Base-by-base conservation (phyloP, 768 basidiomycete genomes). In the Gloeopeniophorella convolvens region DNA sequence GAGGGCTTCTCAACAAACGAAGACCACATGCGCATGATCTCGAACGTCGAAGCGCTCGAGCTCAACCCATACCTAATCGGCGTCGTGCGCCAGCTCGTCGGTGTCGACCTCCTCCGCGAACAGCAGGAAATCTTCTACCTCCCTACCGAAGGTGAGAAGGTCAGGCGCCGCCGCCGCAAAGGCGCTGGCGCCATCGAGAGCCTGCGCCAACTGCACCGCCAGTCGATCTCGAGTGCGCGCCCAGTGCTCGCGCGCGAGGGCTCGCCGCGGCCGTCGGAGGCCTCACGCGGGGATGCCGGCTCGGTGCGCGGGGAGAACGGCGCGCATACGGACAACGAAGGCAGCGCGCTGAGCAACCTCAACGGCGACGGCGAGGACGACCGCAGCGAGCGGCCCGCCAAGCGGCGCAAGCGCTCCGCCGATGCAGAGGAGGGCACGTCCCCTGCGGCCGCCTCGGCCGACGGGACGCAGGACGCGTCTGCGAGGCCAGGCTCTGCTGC, bases 121-220 rank as follows among this genome's bases (percentile, higher is more conserved):
- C 72, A 78, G 34, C 72, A 76, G 39, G 83, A 84, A 55, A 72
- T 85, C 3, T 83, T 72, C 59, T 86, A 83, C 59, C 62, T 84
- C 10, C 80, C 80, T 0, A 65, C 68, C 8, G 78, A 73, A 16
- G 78, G 79, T 56, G 70, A 72, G 30, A 56, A 55, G 5, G 48
- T 39, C 24, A 56, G 47, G 45, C 52, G 63, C 50, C 47, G 39
- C 12, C 45, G 34, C 26, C 49, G 32, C 31, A 54, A 42, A 49
- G 39, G 27, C 7, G 31, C 40, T 9, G 39, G 27, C 7, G 31
- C 40, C 9, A 24, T 53, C 32, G 57, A 49, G 30, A 56, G 16
- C 10, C 36, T 48, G 27, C 51, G 54, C 10, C 50, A 31, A 20
- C 26, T 51, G 11, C 55, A 23, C n/a, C 57, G 50, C 20, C 54